Percentiles rank a stretch among this genome's conserved stretches.
phyloP scores from a whole-genome alignment of 2,329 filamentous ascomycete genomes.

The Ampelomyces quisqualis region DNA sequence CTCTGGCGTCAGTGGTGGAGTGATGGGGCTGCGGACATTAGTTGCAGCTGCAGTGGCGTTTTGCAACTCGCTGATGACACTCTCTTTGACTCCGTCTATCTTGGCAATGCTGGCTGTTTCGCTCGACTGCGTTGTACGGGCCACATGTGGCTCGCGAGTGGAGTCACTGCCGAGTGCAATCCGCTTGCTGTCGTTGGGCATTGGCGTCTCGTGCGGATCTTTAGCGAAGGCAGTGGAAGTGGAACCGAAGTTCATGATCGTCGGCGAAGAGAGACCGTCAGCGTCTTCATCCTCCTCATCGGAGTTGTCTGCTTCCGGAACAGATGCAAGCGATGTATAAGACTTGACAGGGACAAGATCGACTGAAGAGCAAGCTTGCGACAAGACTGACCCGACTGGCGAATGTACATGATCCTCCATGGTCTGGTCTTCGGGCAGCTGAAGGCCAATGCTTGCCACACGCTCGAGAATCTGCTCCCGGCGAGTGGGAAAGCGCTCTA shows the following conservation, averaged over 20 bases:
- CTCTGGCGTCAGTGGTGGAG: conserved; percentile 18
- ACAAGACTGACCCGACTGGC: conserved; percentile 25
- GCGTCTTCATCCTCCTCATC: conserved; percentile 20
- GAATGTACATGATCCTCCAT: conserved; percentile 19
- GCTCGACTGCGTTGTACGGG: conserved; percentile 8
- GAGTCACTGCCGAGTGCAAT: conserved; percentile 9
- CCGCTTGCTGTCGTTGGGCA: conserved; percentile 16
- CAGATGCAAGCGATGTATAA: conserved; percentile 31
- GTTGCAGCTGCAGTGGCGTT: conserved; percentile 15
- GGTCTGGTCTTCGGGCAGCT: conserved; percentile 30
- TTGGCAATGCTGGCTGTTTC: conserved; percentile 20
- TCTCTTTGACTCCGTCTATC: conserved; percentile 19
- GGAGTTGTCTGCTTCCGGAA: conserved; percentile 22
- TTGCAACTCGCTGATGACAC: conserved; percentile 9
- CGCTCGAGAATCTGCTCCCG: conserved; percentile 32
- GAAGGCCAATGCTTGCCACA: conserved; percentile 28
- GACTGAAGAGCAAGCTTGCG: conserved; percentile 36
- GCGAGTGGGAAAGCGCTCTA: conserved; percentile 33
- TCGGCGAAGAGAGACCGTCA: conserved; percentile 23
- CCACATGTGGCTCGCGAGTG: not conserved
- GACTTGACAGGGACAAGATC: conserved; percentile 30
- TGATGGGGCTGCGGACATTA: conserved; percentile 12
- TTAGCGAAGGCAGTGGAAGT: conserved; percentile 6
- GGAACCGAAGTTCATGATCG: conserved; percentile 13
- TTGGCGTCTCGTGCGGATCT: conserved; percentile 17